phyloP scores from a whole-genome alignment of 345 rosid species.

The Populus deltoides region DNA sequence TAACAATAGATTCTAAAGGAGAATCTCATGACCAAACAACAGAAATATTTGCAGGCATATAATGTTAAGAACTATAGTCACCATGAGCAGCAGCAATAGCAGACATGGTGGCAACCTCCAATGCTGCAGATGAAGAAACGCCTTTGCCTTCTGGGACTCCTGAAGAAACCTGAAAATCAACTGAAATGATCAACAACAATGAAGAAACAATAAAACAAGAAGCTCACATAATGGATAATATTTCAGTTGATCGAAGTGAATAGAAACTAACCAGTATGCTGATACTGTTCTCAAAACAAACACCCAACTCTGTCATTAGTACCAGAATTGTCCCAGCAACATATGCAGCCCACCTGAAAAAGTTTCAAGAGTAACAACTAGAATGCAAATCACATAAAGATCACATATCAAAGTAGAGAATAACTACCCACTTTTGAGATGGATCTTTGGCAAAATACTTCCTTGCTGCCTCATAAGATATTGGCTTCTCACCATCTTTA shows the following conservation, averaged over 20 bases:
- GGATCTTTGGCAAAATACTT: constrained; percentile 84
- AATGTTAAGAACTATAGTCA: constrained; percentile 22
- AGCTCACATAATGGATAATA: background rate
- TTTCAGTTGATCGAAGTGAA: no score
- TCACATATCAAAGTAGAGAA: constrained; percentile 8
- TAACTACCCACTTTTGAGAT: constrained; percentile 71
- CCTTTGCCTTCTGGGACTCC: constrained; percentile 99
- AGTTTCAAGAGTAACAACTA: constrained; percentile 10
- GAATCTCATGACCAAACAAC: no score
- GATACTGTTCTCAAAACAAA: constrained; percentile 79
- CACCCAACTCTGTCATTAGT: constrained; percentile 87
- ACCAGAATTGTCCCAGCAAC: constrained; percentile 95
- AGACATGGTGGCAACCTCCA: constrained; percentile 98
- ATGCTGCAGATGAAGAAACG: constrained; percentile 96
- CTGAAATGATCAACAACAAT: background rate
- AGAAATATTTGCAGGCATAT: no score
- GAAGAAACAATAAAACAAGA: constrained; percentile 1
- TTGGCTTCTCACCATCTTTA: constrained; percentile 72
- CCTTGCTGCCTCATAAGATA: constrained; percentile 84
- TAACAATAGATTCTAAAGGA: no score
- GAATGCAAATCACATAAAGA: constrained; percentile 5
- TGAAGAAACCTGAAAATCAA: constrained; percentile 73
- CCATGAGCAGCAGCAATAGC: constrained; percentile 96
- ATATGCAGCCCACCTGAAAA: constrained; percentile 96
- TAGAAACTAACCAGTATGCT: constrained; percentile 67